A percentile compares a stretch with the other conserved stretches of the same genome.
Conservation (phyloP, 2,329 filamentous ascomycete species). For the Pyrenochaeta sp. region DNA sequence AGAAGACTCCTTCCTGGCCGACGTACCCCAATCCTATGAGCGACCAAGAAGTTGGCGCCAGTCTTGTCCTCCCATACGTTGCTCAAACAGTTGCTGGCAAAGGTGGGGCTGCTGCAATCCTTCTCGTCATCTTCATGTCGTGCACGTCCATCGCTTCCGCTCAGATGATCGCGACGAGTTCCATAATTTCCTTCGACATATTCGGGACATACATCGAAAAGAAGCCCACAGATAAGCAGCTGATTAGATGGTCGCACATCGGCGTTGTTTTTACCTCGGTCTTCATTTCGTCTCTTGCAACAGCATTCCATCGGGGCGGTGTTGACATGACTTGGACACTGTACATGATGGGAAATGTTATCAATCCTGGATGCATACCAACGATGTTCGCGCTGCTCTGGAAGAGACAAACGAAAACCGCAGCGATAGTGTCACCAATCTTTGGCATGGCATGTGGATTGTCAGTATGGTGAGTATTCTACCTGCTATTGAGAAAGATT, state of each 20-base stretch:
- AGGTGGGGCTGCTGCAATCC: constrained; percentile 49
- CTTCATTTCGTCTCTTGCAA: constrained; percentile 62
- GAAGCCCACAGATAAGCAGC: constrained; percentile 56
- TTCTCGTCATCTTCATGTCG: constrained; percentile 54
- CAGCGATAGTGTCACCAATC: constrained; percentile 61
- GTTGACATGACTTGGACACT: constrained; percentile 64
- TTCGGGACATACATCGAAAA: constrained; percentile 62
- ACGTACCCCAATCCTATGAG: constrained; percentile 60
- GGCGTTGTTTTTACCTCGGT: constrained; percentile 63
- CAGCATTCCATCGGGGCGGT: constrained; percentile 62
- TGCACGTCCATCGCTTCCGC: constrained; percentile 60
- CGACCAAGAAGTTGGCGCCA: constrained; percentile 46
- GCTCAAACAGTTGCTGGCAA: constrained; percentile 51
- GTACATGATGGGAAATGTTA: constrained; percentile 64
- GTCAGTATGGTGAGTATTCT: constrained; percentile 55
- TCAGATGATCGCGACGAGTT: constrained; percentile 63
- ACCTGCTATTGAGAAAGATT: background rate
- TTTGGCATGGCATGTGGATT: constrained; percentile 62
- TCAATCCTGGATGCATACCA: constrained; percentile 63
- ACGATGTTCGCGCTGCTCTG: constrained; percentile 64
- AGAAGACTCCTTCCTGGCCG: constrained; percentile 60
- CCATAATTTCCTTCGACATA: constrained; percentile 64
- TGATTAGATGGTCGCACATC: constrained; percentile 62
- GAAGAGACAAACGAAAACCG: constrained; percentile 59
- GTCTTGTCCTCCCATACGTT: constrained; percentile 51